Evolutionary conservation across 768 basidiomycete genomes (phyloP), one percentile per base, ranked within the genome.

Genomic region (Heimioporus sp.): DNA sequence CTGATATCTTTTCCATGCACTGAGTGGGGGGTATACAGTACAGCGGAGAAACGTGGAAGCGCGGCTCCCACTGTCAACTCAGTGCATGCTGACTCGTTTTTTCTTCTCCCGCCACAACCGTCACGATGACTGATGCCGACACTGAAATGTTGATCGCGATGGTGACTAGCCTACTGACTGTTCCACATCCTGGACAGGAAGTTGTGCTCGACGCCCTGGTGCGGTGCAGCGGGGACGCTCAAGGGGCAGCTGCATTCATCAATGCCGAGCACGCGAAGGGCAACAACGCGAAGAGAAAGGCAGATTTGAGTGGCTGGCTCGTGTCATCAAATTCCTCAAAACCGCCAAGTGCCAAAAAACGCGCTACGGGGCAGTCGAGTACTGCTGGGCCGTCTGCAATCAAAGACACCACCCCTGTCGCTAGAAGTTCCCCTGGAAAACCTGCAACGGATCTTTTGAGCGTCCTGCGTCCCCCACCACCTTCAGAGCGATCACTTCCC

Each of bases 131-230:
- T 8, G 62, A 57, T 30, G 43, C 36, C 10, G 86, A 88, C 67
- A 91, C 86, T 0, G 89, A 91, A 30, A 80, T 73, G 8, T 73
- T 90, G 32, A 72, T 91, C 39, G 86, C 81, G 10, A 70, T 88
- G 51, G 80, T 89, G n/a, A 69, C 74, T 15, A 89, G 86, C 62
- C 70, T 87, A 13, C 65, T 89, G 15, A 51, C 60, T 44, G 49
- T 47, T 21, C 65, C 65, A 48, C 54, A 57, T 13, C 66, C 73
- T 4, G 65, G 72, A 31, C 73, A 76, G 39, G 67, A 70, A 19
- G 58, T 64, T 8, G 74, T 90, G 1, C 71, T 91, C 5, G 79
- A 88, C 40, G 76, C 83, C 2, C 75, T 91, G 10, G 70, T 84
- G 13, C 64, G 75, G 46, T 74, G 70, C 42, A 69, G 80, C 38